These are phyloP conservation scores for Arthrocladium fulminans DNA, from an alignment of 2,329 filamentous ascomycete species.

Conservation along the genomic window DNA sequence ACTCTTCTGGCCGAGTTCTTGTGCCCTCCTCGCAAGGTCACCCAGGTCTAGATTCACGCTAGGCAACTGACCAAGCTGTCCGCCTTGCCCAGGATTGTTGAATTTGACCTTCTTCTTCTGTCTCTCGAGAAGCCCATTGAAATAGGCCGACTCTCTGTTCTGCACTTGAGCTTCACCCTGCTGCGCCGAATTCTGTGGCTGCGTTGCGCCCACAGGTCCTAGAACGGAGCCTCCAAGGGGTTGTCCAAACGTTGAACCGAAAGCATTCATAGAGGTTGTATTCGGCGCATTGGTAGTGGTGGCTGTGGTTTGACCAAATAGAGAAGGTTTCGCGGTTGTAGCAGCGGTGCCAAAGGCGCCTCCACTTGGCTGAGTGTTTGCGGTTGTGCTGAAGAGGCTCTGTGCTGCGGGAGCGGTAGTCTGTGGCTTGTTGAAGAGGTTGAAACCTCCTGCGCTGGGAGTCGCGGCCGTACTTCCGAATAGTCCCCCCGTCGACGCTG, in stretches of 20 bases:
- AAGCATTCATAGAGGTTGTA: not conserved
- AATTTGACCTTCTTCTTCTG: slow-evolving; percentile 60
- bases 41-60: slow-evolving; percentile 83
- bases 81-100: slow-evolving; percentile 32
- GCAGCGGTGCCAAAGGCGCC: slow-evolving; percentile 11
- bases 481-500: not conserved
- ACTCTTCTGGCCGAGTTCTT: slow-evolving; percentile 63
- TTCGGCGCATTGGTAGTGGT: not conserved
- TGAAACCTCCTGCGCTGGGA: slow-evolving; percentile 6
- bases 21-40: slow-evolving; percentile 70
- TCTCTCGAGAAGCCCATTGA: slow-evolving; percentile 55
- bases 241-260: not conserved
- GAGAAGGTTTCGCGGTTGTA: slow-evolving; percentile 12
- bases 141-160: slow-evolving; percentile 45
- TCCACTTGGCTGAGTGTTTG: not conserved
- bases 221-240: slow-evolving; percentile 7
- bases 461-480: slow-evolving; percentile 5
- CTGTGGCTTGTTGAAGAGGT: slow-evolving; percentile 13
- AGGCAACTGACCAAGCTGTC: slow-evolving; percentile 65
- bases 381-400: not conserved
- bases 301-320: not conserved
- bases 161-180: slow-evolving; percentile 11
- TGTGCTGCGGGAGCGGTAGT: slow-evolving; percentile 8
- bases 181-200: slow-evolving; percentile 7
- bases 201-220: slow-evolving; percentile 11